Evolutionary conservation across 139 green algal species (phyloP).

Genomic region (Picochlorum sp.): DNA sequence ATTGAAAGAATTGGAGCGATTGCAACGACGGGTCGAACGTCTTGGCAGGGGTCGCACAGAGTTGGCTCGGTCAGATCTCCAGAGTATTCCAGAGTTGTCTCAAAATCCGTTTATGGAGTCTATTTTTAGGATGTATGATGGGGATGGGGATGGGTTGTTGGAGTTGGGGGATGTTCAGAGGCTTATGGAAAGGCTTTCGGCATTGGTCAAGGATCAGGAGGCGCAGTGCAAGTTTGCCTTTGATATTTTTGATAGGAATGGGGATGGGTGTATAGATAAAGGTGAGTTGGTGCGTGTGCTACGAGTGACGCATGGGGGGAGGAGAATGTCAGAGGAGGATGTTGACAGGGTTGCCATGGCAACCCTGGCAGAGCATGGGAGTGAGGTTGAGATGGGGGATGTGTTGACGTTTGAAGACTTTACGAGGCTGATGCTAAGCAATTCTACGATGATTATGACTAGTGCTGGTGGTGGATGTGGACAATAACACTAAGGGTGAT

Average conservation of each 20-base stretch:
- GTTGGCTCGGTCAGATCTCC: slow-evolving; percentile 25
- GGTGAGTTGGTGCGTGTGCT: slow-evolving; percentile 28
- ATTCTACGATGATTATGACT: too few species aligned
- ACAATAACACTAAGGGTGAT: too few species aligned
- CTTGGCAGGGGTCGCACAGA: slow-evolving; percentile 24
- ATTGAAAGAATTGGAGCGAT: slow-evolving; percentile 23
- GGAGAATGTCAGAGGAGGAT: slow-evolving; percentile 21
- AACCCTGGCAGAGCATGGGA: neutral
- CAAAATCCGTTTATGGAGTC: slow-evolving; percentile 35
- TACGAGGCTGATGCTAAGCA: too few species aligned
- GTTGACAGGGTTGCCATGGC: slow-evolving; percentile 23
- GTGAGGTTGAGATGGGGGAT: slow-evolving; percentile 4
- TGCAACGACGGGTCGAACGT: slow-evolving; percentile 28
- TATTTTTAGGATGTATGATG: slow-evolving; percentile 37
- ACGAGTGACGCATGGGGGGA: slow-evolving; percentile 13
- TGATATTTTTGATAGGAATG: slow-evolving; percentile 31
- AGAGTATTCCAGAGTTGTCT: slow-evolving; percentile 30
- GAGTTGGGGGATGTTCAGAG: neutral
- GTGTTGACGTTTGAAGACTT: too few species aligned
- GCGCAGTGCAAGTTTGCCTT: slow-evolving; percentile 21
- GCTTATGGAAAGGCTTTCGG: neutral
- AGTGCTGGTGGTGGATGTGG: too few species aligned
- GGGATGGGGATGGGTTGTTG: slow-evolving; percentile 1
- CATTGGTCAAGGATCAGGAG: neutral
- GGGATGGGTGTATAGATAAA: slow-evolving; percentile 25